Evolutionary conservation across 2,329 filamentous ascomycete species (phyloP).

Genomic region (Cladosporium velox): DNA sequence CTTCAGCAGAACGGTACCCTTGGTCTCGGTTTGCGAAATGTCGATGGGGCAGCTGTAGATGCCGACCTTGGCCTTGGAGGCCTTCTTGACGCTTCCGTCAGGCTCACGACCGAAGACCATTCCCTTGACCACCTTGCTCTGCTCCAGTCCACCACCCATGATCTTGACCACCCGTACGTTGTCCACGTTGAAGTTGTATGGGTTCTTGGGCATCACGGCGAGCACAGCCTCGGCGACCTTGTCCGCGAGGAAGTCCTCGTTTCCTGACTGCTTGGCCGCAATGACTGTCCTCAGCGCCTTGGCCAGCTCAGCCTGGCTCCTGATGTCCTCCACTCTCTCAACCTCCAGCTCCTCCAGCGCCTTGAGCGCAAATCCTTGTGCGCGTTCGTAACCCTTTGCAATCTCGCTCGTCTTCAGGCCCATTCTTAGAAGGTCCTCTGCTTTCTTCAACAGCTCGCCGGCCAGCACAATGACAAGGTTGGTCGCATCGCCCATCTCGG

Average conservation of each 20-base stretch:
- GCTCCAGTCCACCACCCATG: conserved; percentile 93
- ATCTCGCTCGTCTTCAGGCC: conserved; percentile 98
- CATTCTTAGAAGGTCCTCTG: conserved; percentile 94
- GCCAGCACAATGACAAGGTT: conserved; percentile 96
- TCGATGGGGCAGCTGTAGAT: conserved; percentile 97
- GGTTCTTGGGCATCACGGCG: conserved; percentile 92
- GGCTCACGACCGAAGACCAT: conserved; percentile 98
- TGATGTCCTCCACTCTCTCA: conserved; percentile 84
- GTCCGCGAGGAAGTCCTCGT: conserved; percentile 81
- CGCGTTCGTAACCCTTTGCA: conserved; percentile 91
- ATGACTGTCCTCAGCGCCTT: conserved; percentile 96
- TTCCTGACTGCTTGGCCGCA: conserved; percentile 93
- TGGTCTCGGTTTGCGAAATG: conserved; percentile 94
- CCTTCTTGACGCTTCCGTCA: conserved; percentile 88
- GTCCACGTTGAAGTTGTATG: conserved; percentile 95
- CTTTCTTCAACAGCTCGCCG: conserved; percentile 93
- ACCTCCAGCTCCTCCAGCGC: conserved; percentile 79
- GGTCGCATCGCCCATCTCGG: conserved; percentile 98
- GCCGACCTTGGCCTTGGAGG: conserved; percentile 87
- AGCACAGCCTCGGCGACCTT: conserved; percentile 84
- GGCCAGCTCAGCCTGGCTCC: conserved; percentile 77
- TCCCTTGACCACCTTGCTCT: conserved; percentile 91
- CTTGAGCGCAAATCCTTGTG: conserved; percentile 83
- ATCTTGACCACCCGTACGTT: conserved; percentile 99
- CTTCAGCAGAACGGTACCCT: conserved; percentile 94